A percentile compares a stretch with the other conserved stretches of the same genome.
Conservation (phyloP, 2,329 filamentous ascomycete species). For the Bisporella sp. region DNA sequence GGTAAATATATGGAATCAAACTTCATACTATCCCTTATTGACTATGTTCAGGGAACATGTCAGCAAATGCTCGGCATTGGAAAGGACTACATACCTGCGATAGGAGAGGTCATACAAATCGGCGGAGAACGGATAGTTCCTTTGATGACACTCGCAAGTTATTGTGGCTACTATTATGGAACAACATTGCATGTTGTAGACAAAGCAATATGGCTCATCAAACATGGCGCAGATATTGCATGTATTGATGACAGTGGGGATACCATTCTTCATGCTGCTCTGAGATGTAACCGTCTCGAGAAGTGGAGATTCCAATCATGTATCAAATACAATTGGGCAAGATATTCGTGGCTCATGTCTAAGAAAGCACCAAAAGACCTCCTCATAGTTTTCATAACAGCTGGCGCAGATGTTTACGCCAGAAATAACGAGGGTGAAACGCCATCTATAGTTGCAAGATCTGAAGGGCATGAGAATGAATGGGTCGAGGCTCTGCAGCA, state of each 20-base stretch:
- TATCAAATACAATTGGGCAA: not conserved
- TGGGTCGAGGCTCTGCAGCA: conserved; percentile 13
- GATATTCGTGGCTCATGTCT: conserved; percentile 4
- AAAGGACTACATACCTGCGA: conserved; percentile 4
- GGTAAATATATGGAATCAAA: not conserved
- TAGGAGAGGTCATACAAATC: not conserved
- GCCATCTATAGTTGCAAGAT: conserved; percentile 4
- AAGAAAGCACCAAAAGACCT: conserved; percentile 6
- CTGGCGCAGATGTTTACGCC: conserved; percentile 13
- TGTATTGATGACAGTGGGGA: conserved; percentile 2
- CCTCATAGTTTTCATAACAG: conserved; percentile 11
- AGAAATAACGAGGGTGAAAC: conserved; percentile 8
- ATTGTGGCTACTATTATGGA: conserved; percentile 3
- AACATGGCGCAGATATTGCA: conserved; percentile 6
- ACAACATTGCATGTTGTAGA: conserved; percentile 5
- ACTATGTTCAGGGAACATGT: conserved; percentile 3
- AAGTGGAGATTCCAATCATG: not conserved
- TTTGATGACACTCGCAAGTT: conserved; percentile 3
- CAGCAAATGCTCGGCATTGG: conserved; percentile 9
- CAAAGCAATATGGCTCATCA: conserved; percentile 14
- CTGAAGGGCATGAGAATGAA: conserved; percentile 4
- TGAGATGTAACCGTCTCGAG: conserved; percentile 1
- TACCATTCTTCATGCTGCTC: conserved; percentile 11
- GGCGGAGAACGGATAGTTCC: not conserved
- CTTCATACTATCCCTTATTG: not conserved